phyloP scores from a whole-genome alignment of 345 rosid genomes.

The Salix udensis region DNA sequence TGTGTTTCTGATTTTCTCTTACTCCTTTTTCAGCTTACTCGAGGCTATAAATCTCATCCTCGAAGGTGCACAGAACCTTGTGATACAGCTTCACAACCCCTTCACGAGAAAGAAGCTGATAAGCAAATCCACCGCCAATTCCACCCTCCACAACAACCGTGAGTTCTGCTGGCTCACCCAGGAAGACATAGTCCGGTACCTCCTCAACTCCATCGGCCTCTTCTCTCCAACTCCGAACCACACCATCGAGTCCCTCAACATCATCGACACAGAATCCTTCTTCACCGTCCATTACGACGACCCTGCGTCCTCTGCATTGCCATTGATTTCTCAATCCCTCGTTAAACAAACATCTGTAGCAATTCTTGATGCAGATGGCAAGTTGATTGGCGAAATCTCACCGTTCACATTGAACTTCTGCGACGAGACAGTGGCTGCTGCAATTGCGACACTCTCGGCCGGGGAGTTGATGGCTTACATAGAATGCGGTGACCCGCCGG shows the following conservation, averaged over 20 bases:
- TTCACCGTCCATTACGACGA: conserved; percentile 41
- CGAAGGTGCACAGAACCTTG: conserved; percentile 56
- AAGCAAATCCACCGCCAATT: conserved; percentile 15
- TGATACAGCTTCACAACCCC: conserved; percentile 37
- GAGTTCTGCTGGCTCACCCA: conserved; percentile 65
- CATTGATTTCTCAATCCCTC: conserved; percentile 35
- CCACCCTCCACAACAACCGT: conserved; percentile 38
- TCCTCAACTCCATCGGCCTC: conserved; percentile 47
- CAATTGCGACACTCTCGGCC: conserved; percentile 46
- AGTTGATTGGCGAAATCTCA: conserved; percentile 50
- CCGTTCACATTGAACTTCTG: conserved; percentile 42
- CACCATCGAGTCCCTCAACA: conserved; percentile 44
- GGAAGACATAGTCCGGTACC: conserved; percentile 58
- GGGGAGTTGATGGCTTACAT: conserved; percentile 60
- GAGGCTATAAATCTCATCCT: conserved; percentile 51
- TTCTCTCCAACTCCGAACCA: conserved; percentile 36
- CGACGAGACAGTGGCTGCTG: conserved; percentile 41
- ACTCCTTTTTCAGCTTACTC: conserved; percentile 37
- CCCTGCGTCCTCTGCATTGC: conserved; percentile 38
- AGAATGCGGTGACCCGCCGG: conserved; percentile 44
- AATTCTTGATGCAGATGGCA: conserved; percentile 33
- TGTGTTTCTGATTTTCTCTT: neutral
- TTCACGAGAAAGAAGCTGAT: conserved; percentile 32
- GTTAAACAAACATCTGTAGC: conserved; percentile 48
- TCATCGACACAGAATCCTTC: conserved; percentile 34